Conservation (phyloP, 805 yeast species). For the Suhomyces sp. region DNA sequence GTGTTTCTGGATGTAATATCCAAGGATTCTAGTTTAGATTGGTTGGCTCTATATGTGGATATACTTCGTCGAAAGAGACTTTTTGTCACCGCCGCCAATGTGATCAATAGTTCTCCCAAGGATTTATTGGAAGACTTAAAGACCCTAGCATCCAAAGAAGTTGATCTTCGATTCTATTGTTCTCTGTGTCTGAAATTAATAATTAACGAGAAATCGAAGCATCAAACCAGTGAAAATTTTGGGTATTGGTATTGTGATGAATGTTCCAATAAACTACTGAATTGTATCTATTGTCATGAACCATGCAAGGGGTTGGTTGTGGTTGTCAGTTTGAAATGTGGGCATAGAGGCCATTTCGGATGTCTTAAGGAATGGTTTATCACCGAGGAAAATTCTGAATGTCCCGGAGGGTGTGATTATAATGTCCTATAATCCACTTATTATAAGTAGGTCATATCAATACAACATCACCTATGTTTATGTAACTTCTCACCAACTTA, state of each 20-base stretch:
- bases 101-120: conserved; percentile 45
- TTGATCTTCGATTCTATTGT: conserved; percentile 53
- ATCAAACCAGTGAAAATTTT: conserved; percentile 30
- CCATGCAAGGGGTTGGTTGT: conserved; percentile 73
- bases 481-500: conserved; percentile 33
- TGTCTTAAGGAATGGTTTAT: conserved; percentile 80
- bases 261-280: conserved; percentile 58
- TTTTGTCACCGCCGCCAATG: conserved; percentile 57
- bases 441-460: conserved; percentile 24
- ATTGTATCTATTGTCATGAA: conserved; percentile 77
- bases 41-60: conserved; percentile 56
- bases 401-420: conserved; percentile 76
- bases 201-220: conserved; percentile 55
- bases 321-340: conserved; percentile 62
- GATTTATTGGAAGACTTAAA: conserved; percentile 27
- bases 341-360: conserved; percentile 82
- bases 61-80: conserved; percentile 48
- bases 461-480: conserved; percentile 38
- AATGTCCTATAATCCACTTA: background rate
- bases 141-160: conserved; percentile 34
- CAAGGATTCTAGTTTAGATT: conserved; percentile 46
- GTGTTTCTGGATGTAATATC: conserved; percentile 18
- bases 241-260: conserved; percentile 87
- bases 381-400: conserved; percentile 59
- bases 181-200: conserved; percentile 58